These are phyloP conservation scores for Vinca minor DNA, from an alignment of 257 asterid genomes.

Conservation along the genomic window DNA sequence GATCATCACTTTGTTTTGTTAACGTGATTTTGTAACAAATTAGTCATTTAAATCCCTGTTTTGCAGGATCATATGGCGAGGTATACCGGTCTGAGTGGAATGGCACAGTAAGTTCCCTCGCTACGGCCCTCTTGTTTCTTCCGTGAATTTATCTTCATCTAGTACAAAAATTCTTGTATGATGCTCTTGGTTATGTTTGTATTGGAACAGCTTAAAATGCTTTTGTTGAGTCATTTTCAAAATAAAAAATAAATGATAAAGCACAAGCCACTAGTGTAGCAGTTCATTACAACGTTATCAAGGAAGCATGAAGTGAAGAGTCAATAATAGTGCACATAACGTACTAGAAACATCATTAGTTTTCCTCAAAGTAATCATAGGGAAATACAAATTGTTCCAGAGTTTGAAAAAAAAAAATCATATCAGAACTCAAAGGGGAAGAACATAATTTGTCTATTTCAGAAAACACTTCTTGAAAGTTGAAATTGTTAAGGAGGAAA, in stretches of 20 bases:
- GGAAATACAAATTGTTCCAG: too few species aligned
- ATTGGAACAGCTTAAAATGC: not conserved
- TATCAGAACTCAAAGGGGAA: not conserved
- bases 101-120: slow-evolving; percentile 62
- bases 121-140: not conserved
- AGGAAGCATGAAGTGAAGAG: not conserved
- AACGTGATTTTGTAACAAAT: not conserved
- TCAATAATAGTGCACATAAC: not conserved
- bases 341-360: too few species aligned
- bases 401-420: not conserved
- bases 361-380: too few species aligned
- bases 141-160: not conserved
- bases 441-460: not conserved
- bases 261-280: not conserved
- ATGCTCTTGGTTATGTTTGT: not conserved
- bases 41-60: not conserved
- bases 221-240: not conserved
- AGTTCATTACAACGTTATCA: not conserved
- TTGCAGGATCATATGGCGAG: slow-evolving; percentile 96
- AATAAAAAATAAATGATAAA: not conserved
- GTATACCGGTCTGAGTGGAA: slow-evolving; percentile 92
- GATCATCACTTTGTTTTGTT: not conserved
- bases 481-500: not conserved
- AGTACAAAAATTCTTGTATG: not conserved
- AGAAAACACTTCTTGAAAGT: not conserved